phyloP scores from a whole-genome alignment of 1,139 yeast species.

The Hanseniaspora sp. region DNA sequence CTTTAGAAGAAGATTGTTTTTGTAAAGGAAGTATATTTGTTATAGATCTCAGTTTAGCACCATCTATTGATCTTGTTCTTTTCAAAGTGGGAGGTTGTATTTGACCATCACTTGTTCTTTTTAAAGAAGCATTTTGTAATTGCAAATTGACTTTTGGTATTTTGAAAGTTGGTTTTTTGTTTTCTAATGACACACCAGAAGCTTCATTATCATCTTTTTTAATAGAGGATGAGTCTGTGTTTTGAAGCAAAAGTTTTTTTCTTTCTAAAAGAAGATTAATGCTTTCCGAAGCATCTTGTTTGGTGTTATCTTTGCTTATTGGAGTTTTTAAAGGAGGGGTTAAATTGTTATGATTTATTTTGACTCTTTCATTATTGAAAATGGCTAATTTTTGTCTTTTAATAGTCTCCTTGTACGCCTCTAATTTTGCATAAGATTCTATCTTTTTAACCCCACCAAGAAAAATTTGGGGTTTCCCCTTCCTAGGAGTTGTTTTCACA shows the following conservation, averaged over 20 bases:
- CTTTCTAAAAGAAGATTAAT: not conserved
- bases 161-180: not conserved
- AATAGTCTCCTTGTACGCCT: not conserved
- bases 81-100: conserved; percentile 2
- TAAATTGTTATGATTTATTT: not conserved
- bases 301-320: not conserved
- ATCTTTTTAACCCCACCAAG: not conserved
- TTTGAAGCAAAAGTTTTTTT: not conserved
- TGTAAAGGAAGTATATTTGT: conserved; percentile 9
- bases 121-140: not conserved
- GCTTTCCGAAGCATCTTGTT: not conserved
- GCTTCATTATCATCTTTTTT: not conserved
- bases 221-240: not conserved
- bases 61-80: conserved; percentile 12
- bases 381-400: not conserved
- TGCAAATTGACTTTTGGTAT: not conserved
- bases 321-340: not conserved
- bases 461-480: not conserved
- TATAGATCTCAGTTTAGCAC: conserved; percentile 9
- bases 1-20: not conserved
- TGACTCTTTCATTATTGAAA: not conserved
- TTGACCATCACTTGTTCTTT: not conserved
- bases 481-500: not conserved
- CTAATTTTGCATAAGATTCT: not conserved
- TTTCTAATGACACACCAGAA: not conserved